Percentiles rank a stretch among this genome's conserved stretches.
phyloP scores from a whole-genome alignment of 306 rosid species.

The Quercus alba region DNA sequence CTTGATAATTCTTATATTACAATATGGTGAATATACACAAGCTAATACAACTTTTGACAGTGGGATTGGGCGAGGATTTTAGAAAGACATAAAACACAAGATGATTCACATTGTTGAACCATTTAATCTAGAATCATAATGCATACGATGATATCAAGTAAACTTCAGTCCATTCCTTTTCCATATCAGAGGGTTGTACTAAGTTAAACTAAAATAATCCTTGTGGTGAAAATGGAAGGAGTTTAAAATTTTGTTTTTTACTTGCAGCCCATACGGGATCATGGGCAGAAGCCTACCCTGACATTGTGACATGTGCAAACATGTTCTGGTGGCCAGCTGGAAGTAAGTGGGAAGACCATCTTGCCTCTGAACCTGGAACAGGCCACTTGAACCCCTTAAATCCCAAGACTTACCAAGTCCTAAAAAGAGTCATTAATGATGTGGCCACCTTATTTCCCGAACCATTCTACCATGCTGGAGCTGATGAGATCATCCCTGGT shows the following conservation, averaged over 20 bases:
- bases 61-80: too few species aligned
- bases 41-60: too few species aligned
- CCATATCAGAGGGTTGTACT: neutral
- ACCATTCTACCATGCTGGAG: conserved; percentile 68
- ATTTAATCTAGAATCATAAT: too few species aligned
- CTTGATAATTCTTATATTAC: too few species aligned
- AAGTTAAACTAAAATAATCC: neutral
- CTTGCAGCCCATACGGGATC: conserved; percentile 86
- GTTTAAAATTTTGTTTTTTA: neutral
- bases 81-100: too few species aligned
- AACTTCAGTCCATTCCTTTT: neutral
- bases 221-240: neutral
- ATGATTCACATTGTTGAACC: too few species aligned
- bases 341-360: conserved; percentile 36
- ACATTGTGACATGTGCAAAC: conserved; percentile 84
- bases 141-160: too few species aligned
- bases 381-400: conserved; percentile 88
- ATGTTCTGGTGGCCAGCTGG: conserved; percentile 85
- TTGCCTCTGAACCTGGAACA: conserved; percentile 82
- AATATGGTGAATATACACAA: too few species aligned
- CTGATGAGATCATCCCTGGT: conserved; percentile 70
- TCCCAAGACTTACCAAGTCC: conserved; percentile 74
- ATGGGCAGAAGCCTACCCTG: conserved; percentile 33
- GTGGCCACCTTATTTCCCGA: conserved; percentile 63
- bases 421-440: conserved; percentile 63